Conservation (phyloP, 495 filamentous ascomycete species). For the Podospora appendiculata region DNA sequence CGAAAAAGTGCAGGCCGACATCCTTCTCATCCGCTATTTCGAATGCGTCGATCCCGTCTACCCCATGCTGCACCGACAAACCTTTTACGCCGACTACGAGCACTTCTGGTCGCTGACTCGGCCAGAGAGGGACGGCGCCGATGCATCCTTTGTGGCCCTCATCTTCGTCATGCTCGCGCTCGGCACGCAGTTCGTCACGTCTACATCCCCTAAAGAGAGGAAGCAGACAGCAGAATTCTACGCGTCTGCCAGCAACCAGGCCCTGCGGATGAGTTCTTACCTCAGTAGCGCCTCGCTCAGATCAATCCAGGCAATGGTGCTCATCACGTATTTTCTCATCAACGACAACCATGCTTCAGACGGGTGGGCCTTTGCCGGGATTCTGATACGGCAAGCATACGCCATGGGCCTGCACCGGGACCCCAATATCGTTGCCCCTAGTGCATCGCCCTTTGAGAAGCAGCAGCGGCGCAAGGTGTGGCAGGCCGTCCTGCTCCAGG, state of each 20-base stretch:
- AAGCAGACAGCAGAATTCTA: slow-evolving; percentile 71
- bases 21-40: slow-evolving; percentile 60
- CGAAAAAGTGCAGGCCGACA: slow-evolving; percentile 62
- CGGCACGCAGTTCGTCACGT: slow-evolving; percentile 62
- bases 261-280: slow-evolving; percentile 59
- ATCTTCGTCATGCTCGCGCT: slow-evolving; percentile 63
- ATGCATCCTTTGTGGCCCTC: slow-evolving; percentile 55
- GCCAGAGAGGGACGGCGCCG: slow-evolving; percentile 41
- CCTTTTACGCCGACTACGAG: slow-evolving; percentile 63
- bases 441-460: slow-evolving; percentile 53
- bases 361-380: slow-evolving; percentile 67
- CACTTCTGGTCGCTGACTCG: slow-evolving; percentile 54
- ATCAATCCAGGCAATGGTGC: slow-evolving; percentile 66
- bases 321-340: slow-evolving; percentile 68
- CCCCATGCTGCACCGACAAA: slow-evolving; percentile 59
- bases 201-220: slow-evolving; percentile 44
- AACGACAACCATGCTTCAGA: slow-evolving; percentile 72
- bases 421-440: slow-evolving; percentile 56
- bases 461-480: slow-evolving; percentile 64
- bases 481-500: slow-evolving; percentile 68
- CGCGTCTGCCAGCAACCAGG: slow-evolving; percentile 63
- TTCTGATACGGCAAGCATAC: slow-evolving; percentile 62
- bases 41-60: slow-evolving; percentile 69
- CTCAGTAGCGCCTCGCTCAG: slow-evolving; percentile 56
- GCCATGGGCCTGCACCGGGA: slow-evolving; percentile 70